Percentiles rank a stretch among this genome's conserved stretches.
Evolutionary conservation across 2,329 filamentous ascomycete species (phyloP).

Genomic region (Aureobasidium sp.): DNA sequence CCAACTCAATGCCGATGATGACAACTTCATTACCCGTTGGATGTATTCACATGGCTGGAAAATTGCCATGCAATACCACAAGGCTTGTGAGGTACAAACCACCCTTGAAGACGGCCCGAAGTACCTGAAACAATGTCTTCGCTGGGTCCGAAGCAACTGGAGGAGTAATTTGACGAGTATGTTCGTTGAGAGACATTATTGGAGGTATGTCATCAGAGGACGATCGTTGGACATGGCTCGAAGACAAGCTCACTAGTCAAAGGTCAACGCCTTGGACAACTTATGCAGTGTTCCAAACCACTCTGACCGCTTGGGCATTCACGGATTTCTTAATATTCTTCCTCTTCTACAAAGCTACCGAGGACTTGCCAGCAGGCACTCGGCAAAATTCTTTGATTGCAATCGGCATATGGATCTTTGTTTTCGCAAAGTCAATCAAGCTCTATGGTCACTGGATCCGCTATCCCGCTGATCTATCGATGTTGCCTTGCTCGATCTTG

Average conservation of each 20-base stretch:
- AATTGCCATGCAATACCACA: conserved; percentile 91
- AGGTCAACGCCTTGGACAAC: conserved; percentile 91
- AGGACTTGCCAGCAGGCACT: conserved; percentile 28
- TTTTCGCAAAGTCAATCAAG: conserved; percentile 88
- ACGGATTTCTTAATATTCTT: conserved; percentile 68
- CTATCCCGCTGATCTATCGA: conserved; percentile 72
- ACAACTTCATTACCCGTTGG: conserved; percentile 98
- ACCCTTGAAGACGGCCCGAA: conserved; percentile 83
- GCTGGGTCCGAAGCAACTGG: conserved; percentile 98
- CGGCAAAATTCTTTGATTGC: conserved; percentile 48
- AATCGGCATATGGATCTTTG: conserved; percentile 63
- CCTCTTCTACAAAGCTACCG: conserved; percentile 62
- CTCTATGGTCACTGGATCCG: conserved; percentile 77
- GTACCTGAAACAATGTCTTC: conserved; percentile 86
- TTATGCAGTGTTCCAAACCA: conserved; percentile 88
- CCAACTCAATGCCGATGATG: conserved; percentile 91
- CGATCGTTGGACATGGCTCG: background rate
- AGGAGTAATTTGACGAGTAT: conserved; percentile 91
- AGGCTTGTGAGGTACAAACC: conserved; percentile 84
- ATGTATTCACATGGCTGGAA: conserved; percentile 87
- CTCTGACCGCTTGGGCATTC: conserved; percentile 82
- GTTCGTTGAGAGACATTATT: conserved; percentile 74
- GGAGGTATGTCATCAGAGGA: conserved; percentile 58
- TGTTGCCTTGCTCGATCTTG: conserved; percentile 74
- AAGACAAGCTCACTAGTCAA: conserved; percentile 14